Evolutionary conservation across 176 grass and related monocot genomes (phyloP).

Genomic region (Secale cereale): DNA sequence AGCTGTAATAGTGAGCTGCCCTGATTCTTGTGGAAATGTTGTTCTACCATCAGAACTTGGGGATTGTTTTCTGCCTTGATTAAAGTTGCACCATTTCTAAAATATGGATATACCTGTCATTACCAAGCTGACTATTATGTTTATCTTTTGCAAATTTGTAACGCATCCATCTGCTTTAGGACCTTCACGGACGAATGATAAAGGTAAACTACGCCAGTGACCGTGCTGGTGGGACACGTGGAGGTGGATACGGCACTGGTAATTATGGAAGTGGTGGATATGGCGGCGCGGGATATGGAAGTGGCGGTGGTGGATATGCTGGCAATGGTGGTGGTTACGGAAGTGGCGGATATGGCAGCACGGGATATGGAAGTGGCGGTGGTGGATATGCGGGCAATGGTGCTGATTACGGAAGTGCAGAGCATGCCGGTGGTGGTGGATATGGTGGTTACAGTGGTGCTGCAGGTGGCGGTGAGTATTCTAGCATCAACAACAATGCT

Average conservation of each 20-base stretch:
- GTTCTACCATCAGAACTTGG: neutral
- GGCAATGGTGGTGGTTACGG: neutral
- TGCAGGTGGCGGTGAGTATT: slow-evolving; percentile 12
- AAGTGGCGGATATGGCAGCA: slow-evolving; percentile 13
- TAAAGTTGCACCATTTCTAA: neutral
- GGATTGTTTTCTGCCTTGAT: neutral
- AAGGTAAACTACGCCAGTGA: slow-evolving; percentile 70
- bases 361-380: slow-evolving; percentile 10
- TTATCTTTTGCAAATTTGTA: neutral
- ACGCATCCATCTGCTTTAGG: slow-evolving; percentile 45
- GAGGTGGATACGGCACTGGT: slow-evolving; percentile 22
- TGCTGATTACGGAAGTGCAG: neutral
- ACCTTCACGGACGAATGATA: slow-evolving; percentile 75
- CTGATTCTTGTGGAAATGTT: neutral
- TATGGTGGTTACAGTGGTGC: slow-evolving; percentile 21
- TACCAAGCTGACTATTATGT: slow-evolving; percentile 4
- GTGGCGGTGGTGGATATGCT: slow-evolving; percentile 5
- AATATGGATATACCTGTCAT: neutral
- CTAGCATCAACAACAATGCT: slow-evolving; percentile 1
- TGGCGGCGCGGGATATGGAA: slow-evolving; percentile 9
- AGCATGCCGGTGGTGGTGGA: neutral
- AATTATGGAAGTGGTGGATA: slow-evolving; percentile 27
- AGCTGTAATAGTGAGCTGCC: neutral
- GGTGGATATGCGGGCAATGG: slow-evolving; percentile 10
- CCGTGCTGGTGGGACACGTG: slow-evolving; percentile 34